phyloP scores from a whole-genome alignment of 352 stramenopile species.

The Blastocystis sp. region DNA sequence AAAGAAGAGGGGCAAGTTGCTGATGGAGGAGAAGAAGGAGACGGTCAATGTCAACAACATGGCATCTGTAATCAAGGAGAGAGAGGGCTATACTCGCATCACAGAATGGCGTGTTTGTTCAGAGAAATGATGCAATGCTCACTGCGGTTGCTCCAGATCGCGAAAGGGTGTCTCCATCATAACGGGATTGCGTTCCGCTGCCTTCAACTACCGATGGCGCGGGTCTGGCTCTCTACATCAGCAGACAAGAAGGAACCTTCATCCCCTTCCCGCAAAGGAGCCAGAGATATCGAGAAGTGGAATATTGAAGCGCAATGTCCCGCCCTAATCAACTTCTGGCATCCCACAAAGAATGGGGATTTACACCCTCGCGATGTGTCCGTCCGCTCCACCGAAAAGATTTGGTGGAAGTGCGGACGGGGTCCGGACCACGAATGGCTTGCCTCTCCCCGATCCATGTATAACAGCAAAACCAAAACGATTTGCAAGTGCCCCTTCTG shows the following conservation, averaged over 20 bases:
- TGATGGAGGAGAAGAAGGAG: conserved; percentile 24
- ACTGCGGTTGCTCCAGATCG: background rate
- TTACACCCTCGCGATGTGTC: conserved; percentile 4
- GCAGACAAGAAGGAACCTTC: background rate
- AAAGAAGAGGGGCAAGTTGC: conserved; percentile 3
- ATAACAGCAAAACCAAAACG: background rate
- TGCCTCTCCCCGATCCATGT: conserved; percentile 5
- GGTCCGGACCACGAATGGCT: conserved; percentile 58
- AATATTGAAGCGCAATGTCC: conserved; percentile 59
- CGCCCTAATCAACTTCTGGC: conserved; percentile 62
- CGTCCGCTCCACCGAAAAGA: conserved; percentile 25
- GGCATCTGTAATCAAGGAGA: conserved; percentile 22
- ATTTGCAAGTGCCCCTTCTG: conserved; percentile 35
- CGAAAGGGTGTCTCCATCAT: background rate
- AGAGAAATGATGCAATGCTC: background rate
- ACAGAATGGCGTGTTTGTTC: background rate
- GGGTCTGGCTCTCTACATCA: background rate
- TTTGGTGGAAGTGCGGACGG: conserved; percentile 61
- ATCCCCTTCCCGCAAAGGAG: background rate
- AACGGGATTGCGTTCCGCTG: background rate
- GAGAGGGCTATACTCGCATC: background rate
- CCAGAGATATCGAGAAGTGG: conserved; percentile 7
- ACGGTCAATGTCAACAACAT: conserved; percentile 26
- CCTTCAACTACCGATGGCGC: background rate
- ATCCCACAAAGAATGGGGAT: conserved; percentile 44